Evolutionary conservation across 192 early-diverging fungal species (phyloP).

Genomic region (Entomortierella beljakovae): DNA sequence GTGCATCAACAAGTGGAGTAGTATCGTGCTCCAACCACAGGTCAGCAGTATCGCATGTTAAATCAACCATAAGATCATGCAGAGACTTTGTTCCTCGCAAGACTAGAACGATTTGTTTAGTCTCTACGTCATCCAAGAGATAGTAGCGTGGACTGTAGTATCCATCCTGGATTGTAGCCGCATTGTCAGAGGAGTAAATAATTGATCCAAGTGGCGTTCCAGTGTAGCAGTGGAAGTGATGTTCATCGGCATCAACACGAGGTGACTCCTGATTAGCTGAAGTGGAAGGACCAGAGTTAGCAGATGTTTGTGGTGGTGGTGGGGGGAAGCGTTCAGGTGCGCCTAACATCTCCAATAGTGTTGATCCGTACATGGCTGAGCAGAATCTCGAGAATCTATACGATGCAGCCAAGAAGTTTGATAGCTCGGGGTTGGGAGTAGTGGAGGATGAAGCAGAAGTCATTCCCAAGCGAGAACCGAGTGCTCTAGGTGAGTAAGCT

Average conservation of each 20-base stretch:
- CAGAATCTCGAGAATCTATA: slow-evolving; percentile 53
- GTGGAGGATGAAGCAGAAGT: not conserved
- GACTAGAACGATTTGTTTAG: slow-evolving; percentile 59
- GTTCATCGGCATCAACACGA: slow-evolving; percentile 2
- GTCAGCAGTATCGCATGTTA: slow-evolving; percentile 61
- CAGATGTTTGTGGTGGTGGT: slow-evolving; percentile 6
- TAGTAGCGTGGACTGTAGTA: slow-evolving; percentile 60
- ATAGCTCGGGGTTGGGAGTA: slow-evolving; percentile 34
- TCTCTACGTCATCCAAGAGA: slow-evolving; percentile 57
- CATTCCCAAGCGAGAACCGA: not conserved
- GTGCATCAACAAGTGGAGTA: slow-evolving; percentile 20
- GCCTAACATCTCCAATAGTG: slow-evolving; percentile 35
- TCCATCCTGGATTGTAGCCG: slow-evolving; percentile 36
- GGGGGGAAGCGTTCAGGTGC: slow-evolving; percentile 42
- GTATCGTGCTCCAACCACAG: slow-evolving; percentile 58
- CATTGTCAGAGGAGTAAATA: slow-evolving; percentile 53
- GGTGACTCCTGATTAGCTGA: not conserved
- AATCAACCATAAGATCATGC: slow-evolving; percentile 61
- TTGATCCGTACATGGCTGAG: slow-evolving; percentile 46
- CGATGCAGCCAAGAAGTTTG: slow-evolving; percentile 47
- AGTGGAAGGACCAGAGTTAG: not conserved
- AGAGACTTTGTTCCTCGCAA: slow-evolving; percentile 63
- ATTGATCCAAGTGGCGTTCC: slow-evolving; percentile 54
- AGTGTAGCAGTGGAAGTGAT: slow-evolving; percentile 41
- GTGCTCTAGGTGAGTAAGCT: not conserved